phyloP scores from a whole-genome alignment of 805 yeast species.

The Ogataea nonfermentans region DNA sequence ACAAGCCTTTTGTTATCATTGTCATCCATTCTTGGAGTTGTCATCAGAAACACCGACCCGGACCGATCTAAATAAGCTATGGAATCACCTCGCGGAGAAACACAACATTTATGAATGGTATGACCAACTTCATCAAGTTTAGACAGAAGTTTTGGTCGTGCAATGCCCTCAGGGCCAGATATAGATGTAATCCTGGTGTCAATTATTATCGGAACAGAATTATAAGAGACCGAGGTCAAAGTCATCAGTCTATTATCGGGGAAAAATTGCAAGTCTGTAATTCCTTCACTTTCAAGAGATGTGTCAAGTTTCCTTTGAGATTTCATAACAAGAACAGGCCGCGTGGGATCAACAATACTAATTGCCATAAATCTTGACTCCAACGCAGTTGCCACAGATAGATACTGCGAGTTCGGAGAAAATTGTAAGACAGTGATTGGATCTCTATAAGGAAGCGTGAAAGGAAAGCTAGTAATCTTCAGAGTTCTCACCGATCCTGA shows the following conservation, averaged over 20 bases:
- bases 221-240: slow-evolving; percentile 56
- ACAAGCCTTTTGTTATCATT: slow-evolving; percentile 59
- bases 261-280: slow-evolving; percentile 74
- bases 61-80: slow-evolving; percentile 76
- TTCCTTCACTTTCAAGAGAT: slow-evolving; percentile 80
- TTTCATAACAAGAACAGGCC: slow-evolving; percentile 67
- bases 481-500: slow-evolving; percentile 1
- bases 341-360: slow-evolving; percentile 57
- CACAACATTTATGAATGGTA: slow-evolving; percentile 65
- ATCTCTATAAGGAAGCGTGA: slow-evolving; percentile 83
- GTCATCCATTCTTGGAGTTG: slow-evolving; percentile 56
- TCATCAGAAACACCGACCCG: slow-evolving; percentile 70
- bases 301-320: slow-evolving; percentile 62
- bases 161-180: slow-evolving; percentile 40
- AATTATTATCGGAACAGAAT: slow-evolving; percentile 64
- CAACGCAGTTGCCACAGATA: slow-evolving; percentile 73
- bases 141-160: slow-evolving; percentile 59
- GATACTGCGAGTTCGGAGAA: slow-evolving; percentile 65
- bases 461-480: slow-evolving; percentile 30
- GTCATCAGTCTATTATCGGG: slow-evolving; percentile 60
- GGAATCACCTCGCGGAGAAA: slow-evolving; percentile 85
- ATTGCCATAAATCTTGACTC: slow-evolving; percentile 81
- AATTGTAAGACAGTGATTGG: slow-evolving; percentile 75
- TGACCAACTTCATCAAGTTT: slow-evolving; percentile 80
- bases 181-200: slow-evolving; percentile 57